Evolutionary conservation across 108 stramenopile genomes (phyloP).

Genomic region (Epipyxis sp.): DNA sequence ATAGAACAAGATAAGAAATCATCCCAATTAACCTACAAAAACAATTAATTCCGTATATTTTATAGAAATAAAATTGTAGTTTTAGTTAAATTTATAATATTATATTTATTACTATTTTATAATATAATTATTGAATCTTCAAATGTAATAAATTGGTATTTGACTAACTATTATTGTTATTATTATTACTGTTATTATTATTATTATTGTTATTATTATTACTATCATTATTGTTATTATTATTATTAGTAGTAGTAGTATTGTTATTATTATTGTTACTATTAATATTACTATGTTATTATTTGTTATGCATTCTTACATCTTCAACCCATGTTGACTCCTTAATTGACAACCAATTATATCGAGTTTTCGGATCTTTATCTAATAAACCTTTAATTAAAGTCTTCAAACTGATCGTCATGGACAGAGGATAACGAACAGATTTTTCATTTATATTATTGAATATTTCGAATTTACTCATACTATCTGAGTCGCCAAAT

Average conservation of each 20-base stretch:
- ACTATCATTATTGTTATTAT: background rate
- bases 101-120: too few species aligned
- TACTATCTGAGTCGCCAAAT: conserved; percentile 22
- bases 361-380: background rate
- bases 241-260: background rate
- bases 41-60: too few species aligned
- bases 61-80: too few species aligned
- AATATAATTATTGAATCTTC: too few species aligned
- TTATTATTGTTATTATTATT: background rate
- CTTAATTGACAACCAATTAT: background rate
- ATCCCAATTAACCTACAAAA: background rate
- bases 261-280: background rate
- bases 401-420: background rate
- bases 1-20: background rate
- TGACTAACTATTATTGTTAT: too few species aligned
- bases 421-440: background rate
- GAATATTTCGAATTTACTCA: conserved; percentile 30
- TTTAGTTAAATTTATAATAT: too few species aligned
- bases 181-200: too few species aligned
- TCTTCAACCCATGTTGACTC: background rate
- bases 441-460: conserved; percentile 28
- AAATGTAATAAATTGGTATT: too few species aligned
- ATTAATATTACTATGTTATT: background rate
- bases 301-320: background rate
- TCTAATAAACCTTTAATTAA: conserved; percentile 19